phyloP scores from a whole-genome alignment of 805 yeast species.

The Dipodascopsis tothii region DNA sequence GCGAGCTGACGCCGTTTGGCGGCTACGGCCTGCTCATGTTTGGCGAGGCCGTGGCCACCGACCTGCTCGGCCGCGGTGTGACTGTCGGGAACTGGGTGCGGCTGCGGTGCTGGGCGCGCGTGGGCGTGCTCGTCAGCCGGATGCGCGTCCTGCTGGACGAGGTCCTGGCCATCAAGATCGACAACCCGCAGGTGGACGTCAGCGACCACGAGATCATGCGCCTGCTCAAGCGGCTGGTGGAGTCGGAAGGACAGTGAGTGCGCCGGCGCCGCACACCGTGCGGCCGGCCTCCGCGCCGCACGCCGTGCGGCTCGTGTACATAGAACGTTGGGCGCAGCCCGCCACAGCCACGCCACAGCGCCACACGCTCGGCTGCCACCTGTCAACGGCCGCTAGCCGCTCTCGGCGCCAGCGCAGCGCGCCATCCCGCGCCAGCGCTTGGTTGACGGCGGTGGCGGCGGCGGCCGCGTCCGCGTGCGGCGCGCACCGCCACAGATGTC shows the following conservation, averaged over 20 bases:
- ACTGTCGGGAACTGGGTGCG: constrained; percentile 86
- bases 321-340: too few relatives aligned
- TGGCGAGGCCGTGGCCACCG: constrained; percentile 57
- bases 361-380: too few relatives aligned
- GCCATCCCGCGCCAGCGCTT: too few relatives aligned
- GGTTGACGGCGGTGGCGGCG: too few relatives aligned
- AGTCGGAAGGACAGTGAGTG: constrained; percentile 26
- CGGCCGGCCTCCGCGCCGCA: too few relatives aligned
- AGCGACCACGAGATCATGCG: constrained; percentile 27
- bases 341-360: too few relatives aligned
- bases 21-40: constrained; percentile 67
- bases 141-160: constrained; percentile 59
- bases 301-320: too few relatives aligned
- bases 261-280: constrained; percentile 45
- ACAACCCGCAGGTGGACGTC: constrained; percentile 36
- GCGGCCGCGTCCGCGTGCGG: too few relatives aligned
- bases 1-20: constrained; percentile 74
- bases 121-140: constrained; percentile 75
- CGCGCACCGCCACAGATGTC: too few relatives aligned
- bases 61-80: constrained; percentile 65
- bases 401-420: too few relatives aligned
- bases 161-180: constrained; percentile 56
- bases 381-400: too few relatives aligned
- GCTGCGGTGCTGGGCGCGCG: constrained; percentile 85
- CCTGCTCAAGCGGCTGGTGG: constrained; percentile 30